A percentile compares a stretch with the other conserved stretches of the same genome.
phyloP scores from a whole-genome alignment of 345 rosid genomes.

The Populus nigra region DNA sequence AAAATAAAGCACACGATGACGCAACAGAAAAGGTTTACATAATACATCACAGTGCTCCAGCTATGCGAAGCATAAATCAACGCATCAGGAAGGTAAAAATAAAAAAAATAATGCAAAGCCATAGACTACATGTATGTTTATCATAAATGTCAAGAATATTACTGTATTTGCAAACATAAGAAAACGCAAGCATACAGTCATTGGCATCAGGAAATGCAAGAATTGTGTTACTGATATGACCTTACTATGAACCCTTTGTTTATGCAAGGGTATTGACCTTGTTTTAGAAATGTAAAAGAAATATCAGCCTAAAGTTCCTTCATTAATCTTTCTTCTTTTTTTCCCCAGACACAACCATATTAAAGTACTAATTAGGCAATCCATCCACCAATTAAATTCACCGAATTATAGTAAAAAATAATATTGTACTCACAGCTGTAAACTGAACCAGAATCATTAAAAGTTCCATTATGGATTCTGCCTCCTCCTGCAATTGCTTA shows the following conservation, averaged over 20 bases:
- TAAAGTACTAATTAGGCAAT: not conserved
- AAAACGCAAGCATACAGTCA: not conserved
- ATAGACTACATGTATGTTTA: not conserved
- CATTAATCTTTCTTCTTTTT: not conserved
- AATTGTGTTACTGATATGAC: not conserved
- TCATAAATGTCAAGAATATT: not conserved
- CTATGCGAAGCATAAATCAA: not conserved
- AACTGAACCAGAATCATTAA: conserved; percentile 69
- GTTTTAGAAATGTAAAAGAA: not conserved
- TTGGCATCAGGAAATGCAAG: not conserved
- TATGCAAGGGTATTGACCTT: not conserved
- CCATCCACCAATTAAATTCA: not conserved
- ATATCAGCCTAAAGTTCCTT: not conserved
- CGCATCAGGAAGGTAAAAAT: not conserved
- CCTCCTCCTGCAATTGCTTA: conserved; percentile 70
- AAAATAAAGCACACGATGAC: not conserved
- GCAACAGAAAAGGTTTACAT: not conserved
- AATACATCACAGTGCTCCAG: not conserved
- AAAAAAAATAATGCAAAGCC: not conserved
- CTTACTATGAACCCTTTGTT: not conserved
- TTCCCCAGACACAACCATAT: not conserved
- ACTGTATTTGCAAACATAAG: not conserved
- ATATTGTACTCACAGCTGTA: conserved; percentile 70
- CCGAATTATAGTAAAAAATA: not conserved
- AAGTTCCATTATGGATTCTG: conserved; percentile 61